Conservation (phyloP, 768 basidiomycete genomes). For the Suillus hirtellus region DNA sequence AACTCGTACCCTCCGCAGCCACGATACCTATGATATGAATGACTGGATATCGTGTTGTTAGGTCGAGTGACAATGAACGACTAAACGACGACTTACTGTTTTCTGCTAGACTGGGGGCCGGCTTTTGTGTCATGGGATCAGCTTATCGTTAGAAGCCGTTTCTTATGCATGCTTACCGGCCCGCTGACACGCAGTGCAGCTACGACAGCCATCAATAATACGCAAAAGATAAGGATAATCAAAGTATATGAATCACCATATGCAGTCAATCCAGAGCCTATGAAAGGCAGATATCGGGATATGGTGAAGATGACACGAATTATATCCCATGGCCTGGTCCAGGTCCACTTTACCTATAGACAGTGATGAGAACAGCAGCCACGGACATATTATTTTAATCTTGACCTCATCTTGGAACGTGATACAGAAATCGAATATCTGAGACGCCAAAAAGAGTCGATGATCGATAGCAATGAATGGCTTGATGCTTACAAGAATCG, state of each 20-base stretch:
- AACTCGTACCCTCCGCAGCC: slow-evolving; percentile 12
- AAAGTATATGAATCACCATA: slow-evolving; percentile 15
- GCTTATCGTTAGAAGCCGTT: slow-evolving; percentile 7
- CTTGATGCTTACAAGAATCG: slow-evolving; percentile 17
- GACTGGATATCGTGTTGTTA: neutral
- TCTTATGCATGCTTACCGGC: neutral
- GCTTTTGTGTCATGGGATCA: neutral
- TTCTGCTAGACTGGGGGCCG: slow-evolving; percentile 5
- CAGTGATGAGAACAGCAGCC: neutral
- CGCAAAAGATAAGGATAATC: slow-evolving; percentile 5
- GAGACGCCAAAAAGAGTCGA: neutral
- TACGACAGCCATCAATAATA: neutral
- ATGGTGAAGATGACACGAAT: slow-evolving; percentile 18
- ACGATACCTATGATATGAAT: slow-evolving; percentile 13
- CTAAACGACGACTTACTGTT: slow-evolving; percentile 14
- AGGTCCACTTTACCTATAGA: slow-evolving; percentile 21
- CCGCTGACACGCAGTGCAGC: slow-evolving; percentile 12
- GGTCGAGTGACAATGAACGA: neutral
- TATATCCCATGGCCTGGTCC: slow-evolving; percentile 19
- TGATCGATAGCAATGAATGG: neutral
- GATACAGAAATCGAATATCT: slow-evolving; percentile 16
- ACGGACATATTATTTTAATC: no score
- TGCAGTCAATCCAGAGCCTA: slow-evolving; percentile 14
- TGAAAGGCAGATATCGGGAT: slow-evolving; percentile 25
- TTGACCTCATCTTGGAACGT: slow-evolving; percentile 14